Conservation (phyloP, 345 rosid genomes). For the Eucalyptus rudis region DNA sequence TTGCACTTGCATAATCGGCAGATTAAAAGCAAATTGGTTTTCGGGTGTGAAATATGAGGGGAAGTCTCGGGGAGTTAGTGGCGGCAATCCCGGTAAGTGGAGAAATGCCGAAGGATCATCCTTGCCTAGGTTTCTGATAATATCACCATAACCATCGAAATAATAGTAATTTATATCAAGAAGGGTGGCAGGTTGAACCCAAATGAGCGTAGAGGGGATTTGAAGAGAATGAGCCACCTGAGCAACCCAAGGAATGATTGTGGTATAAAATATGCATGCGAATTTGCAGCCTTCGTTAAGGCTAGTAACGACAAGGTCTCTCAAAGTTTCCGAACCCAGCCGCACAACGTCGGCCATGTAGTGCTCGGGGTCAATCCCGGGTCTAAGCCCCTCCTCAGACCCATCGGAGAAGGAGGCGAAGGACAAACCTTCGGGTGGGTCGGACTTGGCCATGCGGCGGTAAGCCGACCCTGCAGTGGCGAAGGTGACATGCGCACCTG, state of each 20-base stretch:
- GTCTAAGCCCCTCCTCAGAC: conserved; percentile 31
- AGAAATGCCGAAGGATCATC: neutral
- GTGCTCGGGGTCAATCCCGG: neutral
- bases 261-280: conserved; percentile 26
- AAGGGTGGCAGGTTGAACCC: conserved; percentile 61
- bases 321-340: conserved; percentile 21
- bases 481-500: conserved; percentile 40
- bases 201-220: conserved; percentile 26
- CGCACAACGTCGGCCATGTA: conserved; percentile 26
- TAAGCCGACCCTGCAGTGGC: conserved; percentile 16
- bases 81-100: neutral
- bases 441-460: conserved; percentile 25
- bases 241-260: conserved; percentile 39
- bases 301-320: conserved; percentile 9
- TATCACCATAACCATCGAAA: conserved; percentile 24
- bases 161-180: conserved; percentile 40
- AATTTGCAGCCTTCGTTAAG: conserved; percentile 2
- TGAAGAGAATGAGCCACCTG: conserved; percentile 31
- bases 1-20: conserved; percentile 5
- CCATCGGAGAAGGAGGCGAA: conserved; percentile 50
- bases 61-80: conserved; percentile 8
- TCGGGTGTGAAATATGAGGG: conserved; percentile 35
- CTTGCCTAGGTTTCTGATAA: neutral
- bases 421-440: conserved; percentile 12
- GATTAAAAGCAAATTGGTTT: neutral